phyloP scores from a whole-genome alignment of 768 basidiomycete species.

The Collybia nuda region DNA sequence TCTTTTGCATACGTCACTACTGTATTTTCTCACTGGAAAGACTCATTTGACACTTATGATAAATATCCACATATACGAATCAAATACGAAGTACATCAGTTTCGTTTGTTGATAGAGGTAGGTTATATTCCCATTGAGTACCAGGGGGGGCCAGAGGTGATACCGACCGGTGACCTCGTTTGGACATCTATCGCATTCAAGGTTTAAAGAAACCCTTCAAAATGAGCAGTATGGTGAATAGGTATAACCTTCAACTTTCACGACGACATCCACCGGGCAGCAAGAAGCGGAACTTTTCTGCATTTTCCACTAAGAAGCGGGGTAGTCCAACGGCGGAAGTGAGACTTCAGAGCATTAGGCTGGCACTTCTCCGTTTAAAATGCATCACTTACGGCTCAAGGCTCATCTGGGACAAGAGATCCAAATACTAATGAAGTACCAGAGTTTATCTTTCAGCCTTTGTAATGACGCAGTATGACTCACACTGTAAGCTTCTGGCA shows the following conservation, averaged over 20 bases:
- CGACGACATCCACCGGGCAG: slow-evolving; percentile 56
- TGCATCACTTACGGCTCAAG: slow-evolving; percentile 44
- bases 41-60: no score
- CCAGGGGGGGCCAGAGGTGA: no score
- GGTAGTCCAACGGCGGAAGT: slow-evolving; percentile 53
- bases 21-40: no score
- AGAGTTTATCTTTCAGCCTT: slow-evolving; percentile 2
- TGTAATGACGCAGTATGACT: slow-evolving; percentile 11
- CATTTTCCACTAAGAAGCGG: slow-evolving; percentile 48
- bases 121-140: no score
- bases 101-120: no score
- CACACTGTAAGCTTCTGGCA: slow-evolving; percentile 61
- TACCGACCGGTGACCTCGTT: no score
- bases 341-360: slow-evolving; percentile 20
- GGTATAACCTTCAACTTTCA: slow-evolving; percentile 5
- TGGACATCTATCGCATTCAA: no score
- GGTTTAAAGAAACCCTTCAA: no score
- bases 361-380: not conserved
- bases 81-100: no score
- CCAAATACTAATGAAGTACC: slow-evolving; percentile 39
- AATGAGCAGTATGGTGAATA: no score
- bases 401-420: slow-evolving; percentile 51
- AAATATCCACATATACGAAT: no score
- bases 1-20: no score
- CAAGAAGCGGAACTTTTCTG: slow-evolving; percentile 49